phyloP scores from a whole-genome alignment of 1,284 basidiomycete genomes.

The Psilocybe mexicana region DNA sequence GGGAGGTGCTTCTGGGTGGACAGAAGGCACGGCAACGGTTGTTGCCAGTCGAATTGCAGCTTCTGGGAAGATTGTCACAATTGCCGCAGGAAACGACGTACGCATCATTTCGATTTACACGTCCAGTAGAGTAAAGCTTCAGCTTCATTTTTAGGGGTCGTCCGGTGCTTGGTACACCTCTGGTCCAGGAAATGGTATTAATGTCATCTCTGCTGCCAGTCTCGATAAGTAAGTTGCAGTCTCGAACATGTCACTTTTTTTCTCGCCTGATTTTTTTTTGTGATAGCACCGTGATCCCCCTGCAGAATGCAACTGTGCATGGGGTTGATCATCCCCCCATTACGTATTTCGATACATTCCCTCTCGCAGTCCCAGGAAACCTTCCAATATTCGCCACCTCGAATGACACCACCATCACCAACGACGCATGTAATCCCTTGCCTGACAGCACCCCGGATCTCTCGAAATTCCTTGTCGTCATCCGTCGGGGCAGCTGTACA shows the following conservation, averaged over 20 bases:
- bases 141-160: conserved; percentile 30
- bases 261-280: not conserved
- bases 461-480: conserved; percentile 44
- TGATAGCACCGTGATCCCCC: conserved; percentile 37
- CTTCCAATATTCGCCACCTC: conserved; percentile 46
- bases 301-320: conserved; percentile 42
- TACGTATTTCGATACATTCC: conserved; percentile 40
- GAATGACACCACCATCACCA: conserved; percentile 41
- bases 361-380: conserved; percentile 36
- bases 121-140: not conserved
- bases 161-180: conserved; percentile 50
- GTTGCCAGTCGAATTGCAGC: conserved; percentile 55
- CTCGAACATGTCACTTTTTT: not conserved
- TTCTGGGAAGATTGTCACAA: conserved; percentile 53
- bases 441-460: conserved; percentile 55
- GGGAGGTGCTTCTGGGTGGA: conserved; percentile 63
- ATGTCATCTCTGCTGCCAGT: conserved; percentile 50
- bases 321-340: conserved; percentile 44
- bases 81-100: conserved; percentile 42
- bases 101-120: not conserved
- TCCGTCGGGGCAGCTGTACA: conserved; percentile 53
- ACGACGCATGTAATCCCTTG: conserved; percentile 57
- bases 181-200: conserved; percentile 49
- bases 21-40: conserved; percentile 49
- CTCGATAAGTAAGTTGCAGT: conserved; percentile 42